Evolutionary conservation across 2,329 filamentous ascomycete species (phyloP), one percentile per base, ranked within the genome.

Genomic region (Coleophoma eucalyptorum): DNA sequence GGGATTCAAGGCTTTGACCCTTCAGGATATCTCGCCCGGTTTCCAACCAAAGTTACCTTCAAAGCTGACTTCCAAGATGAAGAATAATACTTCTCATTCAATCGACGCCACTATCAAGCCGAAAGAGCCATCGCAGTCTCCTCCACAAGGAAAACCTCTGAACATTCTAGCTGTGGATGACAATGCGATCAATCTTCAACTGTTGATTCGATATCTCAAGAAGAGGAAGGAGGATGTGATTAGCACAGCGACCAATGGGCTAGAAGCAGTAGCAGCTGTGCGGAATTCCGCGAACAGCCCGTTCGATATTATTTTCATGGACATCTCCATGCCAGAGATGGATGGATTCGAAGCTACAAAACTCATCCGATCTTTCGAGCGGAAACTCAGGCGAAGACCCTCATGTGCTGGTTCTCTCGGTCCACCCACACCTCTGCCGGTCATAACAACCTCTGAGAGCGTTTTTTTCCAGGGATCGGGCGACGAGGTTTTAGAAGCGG

Each of bases 261-360:
- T 69, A 6, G 69, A 77, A 60, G 76, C 76, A 1, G 67, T 79
- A 2, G 59, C 72, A 20, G 59, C 62, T 0, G 47, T 55, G 15
- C 33, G 19, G 4, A 35, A 75, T 70, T 57, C 65, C 66, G 42
- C 47, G 50, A 34, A 55, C 51, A 55, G 63, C 13, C 48, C 57
- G 0, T 71, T 69, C 40, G 68, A 70, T 31, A 65, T 76, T 20
- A 67, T 78, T 5, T 67, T 79, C 31, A 79, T 79, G 74, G 78
- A 80, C 52, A 71, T 80, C 6, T 72, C 72, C 47, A 81, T 81
- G 78, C 78, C 78, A 0, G 67, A 78, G 10, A 75, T 80, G 67
- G 71, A 80, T 53, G 74, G 75, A 0, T 62, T 77, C n/a, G 71
- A 73, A 44, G 68, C 74, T 0, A 79, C 76, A 26, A 65, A 69